phyloP scores from a whole-genome alignment of 345 rosid species.

The Eucalyptus curtisii region DNA sequence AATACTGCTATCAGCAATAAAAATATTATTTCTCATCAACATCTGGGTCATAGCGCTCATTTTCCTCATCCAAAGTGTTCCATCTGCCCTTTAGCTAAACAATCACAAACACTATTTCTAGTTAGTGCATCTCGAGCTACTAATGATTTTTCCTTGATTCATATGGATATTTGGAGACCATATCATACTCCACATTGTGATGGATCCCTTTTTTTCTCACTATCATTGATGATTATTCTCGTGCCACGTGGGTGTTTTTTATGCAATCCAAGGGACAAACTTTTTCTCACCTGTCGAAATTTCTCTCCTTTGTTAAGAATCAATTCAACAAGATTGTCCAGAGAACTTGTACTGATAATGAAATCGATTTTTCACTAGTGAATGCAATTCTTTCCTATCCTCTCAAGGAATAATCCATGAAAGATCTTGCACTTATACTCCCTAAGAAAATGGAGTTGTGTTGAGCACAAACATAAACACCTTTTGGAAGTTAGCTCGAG shows the following conservation, averaged over 20 bases:
- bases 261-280: not conserved
- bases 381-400: not conserved
- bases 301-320: too few relatives aligned
- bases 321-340: not conserved
- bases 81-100: not conserved
- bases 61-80: not conserved
- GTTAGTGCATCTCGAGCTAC: not conserved
- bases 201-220: not conserved
- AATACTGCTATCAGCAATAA: too few relatives aligned
- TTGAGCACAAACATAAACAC: not conserved
- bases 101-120: too few relatives aligned
- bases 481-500: not conserved
- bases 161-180: not conserved
- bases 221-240: not conserved
- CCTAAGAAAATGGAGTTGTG: too few relatives aligned
- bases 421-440: not conserved
- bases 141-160: not conserved
- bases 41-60: not conserved
- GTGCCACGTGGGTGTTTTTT: not conserved
- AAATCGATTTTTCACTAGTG: not conserved
- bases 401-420: not conserved
- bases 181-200: not conserved
- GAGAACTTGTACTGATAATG: not conserved
- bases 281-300: not conserved
- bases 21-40: not conserved